A percentile compares a stretch with the other conserved stretches of the same genome.
Conservation (phyloP, 345 rosid genomes). For the Eucalyptus cloeziana region DNA sequence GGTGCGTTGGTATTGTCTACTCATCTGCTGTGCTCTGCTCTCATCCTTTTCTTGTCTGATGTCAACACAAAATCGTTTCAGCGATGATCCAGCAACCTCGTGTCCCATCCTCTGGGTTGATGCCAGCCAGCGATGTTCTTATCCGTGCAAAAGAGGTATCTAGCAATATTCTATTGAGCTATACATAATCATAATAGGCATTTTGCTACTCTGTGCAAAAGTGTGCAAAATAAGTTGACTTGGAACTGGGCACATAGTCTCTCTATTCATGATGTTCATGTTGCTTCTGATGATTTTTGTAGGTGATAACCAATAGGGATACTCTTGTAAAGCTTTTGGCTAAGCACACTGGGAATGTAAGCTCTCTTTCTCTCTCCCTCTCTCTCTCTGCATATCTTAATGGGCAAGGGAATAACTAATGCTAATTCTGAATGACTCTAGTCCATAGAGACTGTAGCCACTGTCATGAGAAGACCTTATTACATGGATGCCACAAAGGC, state of each 20-base stretch:
- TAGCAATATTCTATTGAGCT: neutral
- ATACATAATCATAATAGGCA: neutral
- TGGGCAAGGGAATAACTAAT: neutral
- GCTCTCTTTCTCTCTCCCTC: neutral
- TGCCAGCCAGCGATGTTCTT: constrained; percentile 81
- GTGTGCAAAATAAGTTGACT: neutral
- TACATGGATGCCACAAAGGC: constrained; percentile 70
- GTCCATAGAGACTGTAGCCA: constrained; percentile 63
- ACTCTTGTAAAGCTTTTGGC: constrained; percentile 63
- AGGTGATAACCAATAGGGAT: constrained; percentile 63
- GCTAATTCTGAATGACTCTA: constrained; percentile 1
- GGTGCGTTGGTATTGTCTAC: constrained; percentile 17
- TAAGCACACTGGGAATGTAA: constrained; percentile 81
- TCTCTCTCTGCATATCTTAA: neutral
- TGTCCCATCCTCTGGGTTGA: constrained; percentile 70
- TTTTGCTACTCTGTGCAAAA: neutral
- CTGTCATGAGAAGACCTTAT: constrained; percentile 53
- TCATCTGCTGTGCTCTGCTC: neutral
- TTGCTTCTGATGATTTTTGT: constrained; percentile 5
- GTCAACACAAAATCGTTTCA: constrained; percentile 10
- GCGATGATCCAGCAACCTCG: constrained; percentile 86
- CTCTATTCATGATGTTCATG: neutral
- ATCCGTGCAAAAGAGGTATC: constrained; percentile 84
- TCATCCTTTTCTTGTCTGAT: neutral
- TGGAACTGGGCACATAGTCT: neutral